phyloP scores from a whole-genome alignment of 2,329 filamentous ascomycete species.

The Fusarium sp. region DNA sequence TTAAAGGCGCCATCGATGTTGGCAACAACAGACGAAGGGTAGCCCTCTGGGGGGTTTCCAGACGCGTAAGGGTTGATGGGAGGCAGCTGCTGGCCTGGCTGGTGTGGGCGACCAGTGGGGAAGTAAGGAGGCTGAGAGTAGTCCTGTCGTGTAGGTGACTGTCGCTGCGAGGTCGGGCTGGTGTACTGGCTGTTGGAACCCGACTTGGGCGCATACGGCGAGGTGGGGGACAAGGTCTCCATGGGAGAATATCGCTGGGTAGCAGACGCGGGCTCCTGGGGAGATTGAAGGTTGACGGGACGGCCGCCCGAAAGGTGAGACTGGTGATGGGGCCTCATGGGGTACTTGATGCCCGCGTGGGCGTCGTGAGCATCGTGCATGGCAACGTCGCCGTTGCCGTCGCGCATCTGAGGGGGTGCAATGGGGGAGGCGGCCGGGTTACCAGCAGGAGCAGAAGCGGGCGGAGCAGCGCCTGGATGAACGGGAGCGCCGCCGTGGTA shows the following conservation, averaged over 20 bases:
- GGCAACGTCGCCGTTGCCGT: conserved; percentile 79
- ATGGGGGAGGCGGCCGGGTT: conserved; percentile 70
- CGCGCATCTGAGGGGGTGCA: conserved; percentile 69
- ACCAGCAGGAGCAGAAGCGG: conserved; percentile 54
- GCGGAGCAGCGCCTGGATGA: conserved; percentile 41
- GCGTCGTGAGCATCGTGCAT: conserved; percentile 91
- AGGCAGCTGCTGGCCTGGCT: conserved; percentile 74
- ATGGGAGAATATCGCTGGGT: conserved; percentile 96
- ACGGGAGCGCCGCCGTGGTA: conserved; percentile 64
- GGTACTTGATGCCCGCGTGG: conserved; percentile 88
- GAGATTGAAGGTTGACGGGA: conserved; percentile 75
- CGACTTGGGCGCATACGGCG: conserved; percentile 78
- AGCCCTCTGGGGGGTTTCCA: conserved; percentile 70
- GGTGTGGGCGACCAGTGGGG: conserved; percentile 53
- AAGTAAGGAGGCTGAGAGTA: conserved; percentile 73
- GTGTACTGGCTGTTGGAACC: conserved; percentile 69
- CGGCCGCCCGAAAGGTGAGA: conserved; percentile 71
- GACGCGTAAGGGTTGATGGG: conserved; percentile 78
- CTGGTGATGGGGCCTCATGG: conserved; percentile 82
- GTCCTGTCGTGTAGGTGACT: conserved; percentile 81
- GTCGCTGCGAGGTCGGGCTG: conserved; percentile 68
- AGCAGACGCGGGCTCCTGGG: conserved; percentile 78
- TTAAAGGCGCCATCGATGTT: conserved; percentile 76
- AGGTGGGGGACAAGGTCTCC: conserved; percentile 86
- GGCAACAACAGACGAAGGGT: conserved; percentile 78